Conservation (phyloP, 495 filamentous ascomycete genomes). For the Penicillium flavigenum region DNA sequence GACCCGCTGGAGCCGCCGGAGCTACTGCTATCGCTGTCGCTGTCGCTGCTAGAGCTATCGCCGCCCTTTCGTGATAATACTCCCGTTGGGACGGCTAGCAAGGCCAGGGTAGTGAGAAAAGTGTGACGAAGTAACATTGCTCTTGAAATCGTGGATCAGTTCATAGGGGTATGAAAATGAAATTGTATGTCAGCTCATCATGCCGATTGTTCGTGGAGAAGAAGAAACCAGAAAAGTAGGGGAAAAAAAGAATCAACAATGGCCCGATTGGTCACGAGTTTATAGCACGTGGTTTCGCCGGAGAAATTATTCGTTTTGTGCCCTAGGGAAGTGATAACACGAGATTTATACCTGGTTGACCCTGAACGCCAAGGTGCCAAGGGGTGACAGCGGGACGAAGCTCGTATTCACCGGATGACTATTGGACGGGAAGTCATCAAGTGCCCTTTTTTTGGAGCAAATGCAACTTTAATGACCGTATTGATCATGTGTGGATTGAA, state of each 20-base stretch:
- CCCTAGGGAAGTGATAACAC: neutral
- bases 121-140: slow-evolving; percentile 7
- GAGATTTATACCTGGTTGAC: slow-evolving; percentile 1
- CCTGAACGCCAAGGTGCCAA: slow-evolving; percentile 13
- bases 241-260: neutral
- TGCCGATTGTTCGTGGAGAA: too few relatives aligned
- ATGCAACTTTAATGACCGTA: neutral
- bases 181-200: neutral
- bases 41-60: neutral
- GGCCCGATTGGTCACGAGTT: neutral
- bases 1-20: neutral
- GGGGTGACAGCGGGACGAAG: neutral
- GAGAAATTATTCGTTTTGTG: neutral
- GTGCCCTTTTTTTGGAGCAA: neutral
- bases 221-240: neutral
- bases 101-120: slow-evolving; percentile 1
- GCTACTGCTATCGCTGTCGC: neutral
- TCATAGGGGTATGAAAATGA: neutral
- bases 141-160: neutral
- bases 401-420: slow-evolving; percentile 1
- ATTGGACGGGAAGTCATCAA: neutral
- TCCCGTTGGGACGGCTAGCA: slow-evolving; percentile 2
- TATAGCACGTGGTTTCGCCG: neutral
- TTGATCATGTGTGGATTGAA: neutral
- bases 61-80: slow-evolving; percentile 1